These are phyloP conservation scores for Backusella circina DNA, from an alignment of 192 early-diverging fungal species.

Conservation along the genomic window DNA sequence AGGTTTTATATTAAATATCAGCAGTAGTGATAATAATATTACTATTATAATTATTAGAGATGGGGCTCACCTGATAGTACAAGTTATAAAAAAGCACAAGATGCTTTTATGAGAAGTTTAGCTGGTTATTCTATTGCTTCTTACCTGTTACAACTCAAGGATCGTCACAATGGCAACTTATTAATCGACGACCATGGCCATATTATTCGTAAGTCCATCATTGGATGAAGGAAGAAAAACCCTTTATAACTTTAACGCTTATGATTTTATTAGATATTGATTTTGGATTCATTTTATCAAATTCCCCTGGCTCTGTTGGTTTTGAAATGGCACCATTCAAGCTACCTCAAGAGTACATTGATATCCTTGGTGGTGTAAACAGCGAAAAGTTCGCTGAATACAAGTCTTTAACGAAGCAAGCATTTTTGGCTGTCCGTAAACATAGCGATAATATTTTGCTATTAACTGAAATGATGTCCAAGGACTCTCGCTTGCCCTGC, in stretches of 20 bases:
- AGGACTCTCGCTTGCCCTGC: constrained; percentile 67
- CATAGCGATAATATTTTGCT: constrained; percentile 80
- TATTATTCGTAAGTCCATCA: constrained; percentile 49
- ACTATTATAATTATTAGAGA: constrained; percentile 29
- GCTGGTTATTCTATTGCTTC: constrained; percentile 91
- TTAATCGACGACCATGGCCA: constrained; percentile 80
- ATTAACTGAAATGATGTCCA: constrained; percentile 94
- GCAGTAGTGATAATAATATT: not conserved
- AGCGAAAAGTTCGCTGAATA: constrained; percentile 86
- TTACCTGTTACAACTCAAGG: constrained; percentile 92
- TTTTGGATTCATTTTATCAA: constrained; percentile 98
- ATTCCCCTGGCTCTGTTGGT: constrained; percentile 94
- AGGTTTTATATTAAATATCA: not conserved
- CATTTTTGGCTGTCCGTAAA: constrained; percentile 86
- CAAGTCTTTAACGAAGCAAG: constrained; percentile 72
- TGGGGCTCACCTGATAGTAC: constrained; percentile 81
- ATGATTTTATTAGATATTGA: constrained; percentile 72
- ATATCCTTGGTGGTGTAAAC: constrained; percentile 87
- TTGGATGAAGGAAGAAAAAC: too few species aligned
- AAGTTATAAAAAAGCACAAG: constrained; percentile 79
- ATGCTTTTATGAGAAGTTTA: constrained; percentile 90
- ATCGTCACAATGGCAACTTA: constrained; percentile 97
- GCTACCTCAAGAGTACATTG: constrained; percentile 93
- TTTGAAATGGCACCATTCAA: constrained; percentile 99
- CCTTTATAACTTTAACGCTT: not conserved